Evolutionary conservation across 2,329 filamentous ascomycete species (phyloP), one percentile per base, ranked within the genome.

Genomic region (Madurella mycetomatis): DNA sequence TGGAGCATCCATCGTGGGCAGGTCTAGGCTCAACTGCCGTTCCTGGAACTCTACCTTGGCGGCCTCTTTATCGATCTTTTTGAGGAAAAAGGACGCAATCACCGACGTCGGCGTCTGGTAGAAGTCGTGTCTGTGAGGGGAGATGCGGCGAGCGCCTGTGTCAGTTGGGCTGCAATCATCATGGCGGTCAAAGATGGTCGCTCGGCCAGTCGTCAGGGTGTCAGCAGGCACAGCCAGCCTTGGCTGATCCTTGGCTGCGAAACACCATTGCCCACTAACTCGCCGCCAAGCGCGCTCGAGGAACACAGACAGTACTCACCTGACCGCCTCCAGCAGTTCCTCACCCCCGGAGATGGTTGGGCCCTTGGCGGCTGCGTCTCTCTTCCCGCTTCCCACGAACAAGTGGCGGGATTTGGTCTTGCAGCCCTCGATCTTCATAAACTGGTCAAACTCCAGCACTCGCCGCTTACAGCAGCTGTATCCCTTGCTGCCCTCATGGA

Each of bases 401-500:
- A 96, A 72, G 76, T 99, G 94, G 56, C 81, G 79, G 42, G 79
- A 76, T 72, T 92, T 94, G 42, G 87, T 91, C 69, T 84, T 85
- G 74, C 94, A 99, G 1, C 94, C 94, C 64, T 88, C 85, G 56
- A 99, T 92, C 72, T 89, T 94, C 85, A 99, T 85, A 73, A 99
- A 99, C 72, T 97, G 87, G 70, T 99, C 92, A 71, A 99, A 99
- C 69, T 99, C 94, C 55, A 99, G 75, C 54, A 99, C 94, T 39
- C 91, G 82, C 65, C 90, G 80, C 81, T 97, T 97, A 76, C 94
- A 99, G 77, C 94, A 99, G 56, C 85, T 91, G 80, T 94, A 99
- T 1, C 94, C 94, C 76, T 99, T 99, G 74, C 90, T 95, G 37
- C 94, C 94, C 76, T 99, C 94, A 70, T 99, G 94, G 75, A 99